Evolutionary conservation across 2,329 filamentous ascomycete species (phyloP).

Genomic region (Pyrenophora graminea): DNA sequence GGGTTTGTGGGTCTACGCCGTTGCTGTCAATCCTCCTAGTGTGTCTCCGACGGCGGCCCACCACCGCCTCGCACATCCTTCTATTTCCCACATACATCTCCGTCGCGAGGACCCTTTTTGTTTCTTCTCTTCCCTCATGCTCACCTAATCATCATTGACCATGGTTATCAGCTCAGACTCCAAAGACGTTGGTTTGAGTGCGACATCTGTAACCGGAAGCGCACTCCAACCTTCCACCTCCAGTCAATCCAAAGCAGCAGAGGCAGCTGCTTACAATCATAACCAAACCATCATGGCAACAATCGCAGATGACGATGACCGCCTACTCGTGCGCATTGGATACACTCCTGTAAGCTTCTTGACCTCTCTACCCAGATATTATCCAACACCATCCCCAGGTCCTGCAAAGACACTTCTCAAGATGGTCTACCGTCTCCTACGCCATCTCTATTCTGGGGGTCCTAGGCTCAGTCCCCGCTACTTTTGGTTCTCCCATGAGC

Average conservation of each 20-base stretch:
- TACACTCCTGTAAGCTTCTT: constrained; percentile 60
- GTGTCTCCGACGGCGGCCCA: constrained; percentile 31
- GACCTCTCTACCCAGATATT: neutral
- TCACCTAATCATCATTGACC: constrained; percentile 22
- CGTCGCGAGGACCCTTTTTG: constrained; percentile 7
- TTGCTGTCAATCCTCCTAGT: constrained; percentile 36
- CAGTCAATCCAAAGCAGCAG: constrained; percentile 31
- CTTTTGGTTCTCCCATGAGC: constrained; percentile 62
- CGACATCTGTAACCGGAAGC: constrained; percentile 12
- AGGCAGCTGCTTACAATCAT: constrained; percentile 20
- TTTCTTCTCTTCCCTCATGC: constrained; percentile 25
- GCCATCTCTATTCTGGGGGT: constrained; percentile 69
- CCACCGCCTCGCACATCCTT: constrained; percentile 34
- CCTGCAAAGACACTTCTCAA: constrained; percentile 65
- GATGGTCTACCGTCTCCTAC: constrained; percentile 69
- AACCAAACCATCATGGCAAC: constrained; percentile 49
- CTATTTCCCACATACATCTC: constrained; percentile 25
- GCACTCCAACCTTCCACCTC: constrained; percentile 26
- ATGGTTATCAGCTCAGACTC: constrained; percentile 38
- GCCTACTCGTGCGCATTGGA: constrained; percentile 63
- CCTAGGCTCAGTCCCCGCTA: constrained; percentile 67
- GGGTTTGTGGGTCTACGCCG: constrained; percentile 30
- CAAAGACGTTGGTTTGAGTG: constrained; percentile 19
- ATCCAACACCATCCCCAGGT: constrained; percentile 52
- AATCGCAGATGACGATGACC: constrained; percentile 64